Conservation (phyloP, 176 grass and related monocot genomes). For the Lolium multiflorum region DNA sequence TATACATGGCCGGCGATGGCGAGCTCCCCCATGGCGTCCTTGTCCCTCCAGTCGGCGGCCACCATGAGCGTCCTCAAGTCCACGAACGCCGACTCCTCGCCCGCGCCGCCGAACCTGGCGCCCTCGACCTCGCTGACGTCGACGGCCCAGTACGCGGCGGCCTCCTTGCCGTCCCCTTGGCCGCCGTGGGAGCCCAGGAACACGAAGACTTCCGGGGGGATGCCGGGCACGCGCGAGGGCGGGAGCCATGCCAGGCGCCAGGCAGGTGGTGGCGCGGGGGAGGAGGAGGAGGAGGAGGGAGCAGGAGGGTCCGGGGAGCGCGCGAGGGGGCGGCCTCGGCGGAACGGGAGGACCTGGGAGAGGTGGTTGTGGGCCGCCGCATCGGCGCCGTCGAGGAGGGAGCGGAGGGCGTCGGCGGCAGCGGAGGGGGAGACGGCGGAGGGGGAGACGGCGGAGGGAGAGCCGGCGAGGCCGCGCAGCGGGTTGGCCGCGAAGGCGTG, state of each 20-base stretch:
- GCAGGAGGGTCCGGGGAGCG: conserved; percentile 44
- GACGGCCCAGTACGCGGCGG: conserved; percentile 72
- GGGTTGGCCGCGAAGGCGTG: conserved; percentile 90
- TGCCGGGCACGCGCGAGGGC: conserved; percentile 47
- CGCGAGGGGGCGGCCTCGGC: conserved; percentile 73
- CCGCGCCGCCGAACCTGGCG: conserved; percentile 40
- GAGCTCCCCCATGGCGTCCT: conserved; percentile 67
- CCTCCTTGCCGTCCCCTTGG: conserved; percentile 38
- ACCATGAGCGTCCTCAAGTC: conserved; percentile 94
- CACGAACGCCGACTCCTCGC: conserved; percentile 66
- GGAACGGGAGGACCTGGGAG: conserved; percentile 71
- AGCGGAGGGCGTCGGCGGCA: conserved; percentile 56
- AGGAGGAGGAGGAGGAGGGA: not conserved
- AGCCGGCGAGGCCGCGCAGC: conserved; percentile 51
- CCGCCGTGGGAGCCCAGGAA: conserved; percentile 66
- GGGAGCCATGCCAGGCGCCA: conserved; percentile 81
- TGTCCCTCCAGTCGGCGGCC: conserved; percentile 82
- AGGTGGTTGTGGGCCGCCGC: conserved; percentile 33
- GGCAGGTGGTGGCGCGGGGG: conserved; percentile 29
- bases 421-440: conserved; percentile 22
- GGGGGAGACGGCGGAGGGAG: not conserved
- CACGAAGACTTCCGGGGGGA: conserved; percentile 60
- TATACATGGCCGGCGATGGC: conserved; percentile 83
- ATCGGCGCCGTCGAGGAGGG: conserved; percentile 48
- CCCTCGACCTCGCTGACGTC: conserved; percentile 51